Evolutionary conservation across 768 basidiomycete species (phyloP).

Genomic region (Termitomyces sp.): DNA sequence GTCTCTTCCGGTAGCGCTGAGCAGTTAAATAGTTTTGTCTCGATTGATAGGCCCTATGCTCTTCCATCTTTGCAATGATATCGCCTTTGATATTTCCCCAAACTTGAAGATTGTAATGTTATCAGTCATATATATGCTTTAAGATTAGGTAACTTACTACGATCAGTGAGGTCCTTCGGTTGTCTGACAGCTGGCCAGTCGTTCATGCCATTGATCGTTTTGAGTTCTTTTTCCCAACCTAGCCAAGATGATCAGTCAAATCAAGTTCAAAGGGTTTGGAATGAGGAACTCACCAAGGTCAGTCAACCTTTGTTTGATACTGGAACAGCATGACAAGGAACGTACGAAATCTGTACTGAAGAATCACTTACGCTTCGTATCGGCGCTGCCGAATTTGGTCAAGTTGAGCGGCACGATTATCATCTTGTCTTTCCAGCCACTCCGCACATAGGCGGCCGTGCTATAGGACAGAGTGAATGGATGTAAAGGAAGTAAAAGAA

Average conservation of each 20-base stretch:
- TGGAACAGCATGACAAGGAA: not conserved
- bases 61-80: not conserved
- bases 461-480: not conserved
- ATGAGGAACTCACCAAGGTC: not conserved
- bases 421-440: not conserved
- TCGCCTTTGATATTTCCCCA: conserved; percentile 1
- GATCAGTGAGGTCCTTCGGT: conserved; percentile 1
- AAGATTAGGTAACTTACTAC: not conserved
- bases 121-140: not conserved
- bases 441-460: not conserved
- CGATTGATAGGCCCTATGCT: not conserved
- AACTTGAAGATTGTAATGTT: not conserved
- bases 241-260: not conserved
- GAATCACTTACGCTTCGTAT: not conserved
- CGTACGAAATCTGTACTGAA: not conserved
- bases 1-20: rapidly evolving
- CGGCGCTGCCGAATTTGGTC: not conserved
- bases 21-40: not conserved
- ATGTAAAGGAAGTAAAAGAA: not conserved
- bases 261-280: not conserved
- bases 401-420: not conserved
- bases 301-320: not conserved
- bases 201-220: not conserved
- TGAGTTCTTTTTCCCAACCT: not conserved
- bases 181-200: not conserved